Conservation (phyloP, 192 early-diverging fungal genomes). For the Allomyces macrogynus region DNA sequence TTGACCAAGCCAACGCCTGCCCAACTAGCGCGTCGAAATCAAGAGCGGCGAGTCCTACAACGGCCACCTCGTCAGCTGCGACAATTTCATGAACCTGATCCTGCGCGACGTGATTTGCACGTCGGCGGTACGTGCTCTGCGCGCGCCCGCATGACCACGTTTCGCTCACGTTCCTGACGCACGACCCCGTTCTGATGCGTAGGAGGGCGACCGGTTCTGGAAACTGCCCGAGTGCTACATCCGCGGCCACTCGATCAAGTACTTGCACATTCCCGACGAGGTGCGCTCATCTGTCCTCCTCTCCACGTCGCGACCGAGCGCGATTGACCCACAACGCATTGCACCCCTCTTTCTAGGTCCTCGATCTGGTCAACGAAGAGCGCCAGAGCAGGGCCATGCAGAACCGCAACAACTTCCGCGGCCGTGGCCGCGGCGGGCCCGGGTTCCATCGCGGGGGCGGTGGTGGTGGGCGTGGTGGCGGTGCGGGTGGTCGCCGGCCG, state of each 20-base stretch:
- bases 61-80: conserved; percentile 87
- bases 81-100: conserved; percentile 96
- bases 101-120: conserved; percentile 89
- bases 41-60: conserved; percentile 97
- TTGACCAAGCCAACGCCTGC: neutral
- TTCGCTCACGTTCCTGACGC: too few species aligned
- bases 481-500: conserved; percentile 10
- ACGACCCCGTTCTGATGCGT: too few species aligned
- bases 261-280: conserved; percentile 69
- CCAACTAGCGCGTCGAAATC: conserved; percentile 60
- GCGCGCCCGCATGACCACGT: too few species aligned
- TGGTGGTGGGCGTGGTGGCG: conserved; percentile 21
- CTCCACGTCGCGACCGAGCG: neutral
- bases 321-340: neutral
- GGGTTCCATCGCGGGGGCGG: conserved; percentile 17
- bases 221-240: conserved; percentile 81
- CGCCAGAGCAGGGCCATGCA: conserved; percentile 31
- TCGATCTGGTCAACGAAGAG: conserved; percentile 81
- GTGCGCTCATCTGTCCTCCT: conserved; percentile 5
- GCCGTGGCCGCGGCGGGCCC: conserved; percentile 28
- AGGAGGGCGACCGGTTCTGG: conserved; percentile 88
- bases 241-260: conserved; percentile 75
- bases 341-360: conserved; percentile 20
- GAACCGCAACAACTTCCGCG: conserved; percentile 1
- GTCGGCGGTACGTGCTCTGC: conserved; percentile 28